These are phyloP conservation scores for Sarocladiaceae sp. DNA, from an alignment of 2,329 filamentous ascomycete species.

Conservation along the genomic window DNA sequence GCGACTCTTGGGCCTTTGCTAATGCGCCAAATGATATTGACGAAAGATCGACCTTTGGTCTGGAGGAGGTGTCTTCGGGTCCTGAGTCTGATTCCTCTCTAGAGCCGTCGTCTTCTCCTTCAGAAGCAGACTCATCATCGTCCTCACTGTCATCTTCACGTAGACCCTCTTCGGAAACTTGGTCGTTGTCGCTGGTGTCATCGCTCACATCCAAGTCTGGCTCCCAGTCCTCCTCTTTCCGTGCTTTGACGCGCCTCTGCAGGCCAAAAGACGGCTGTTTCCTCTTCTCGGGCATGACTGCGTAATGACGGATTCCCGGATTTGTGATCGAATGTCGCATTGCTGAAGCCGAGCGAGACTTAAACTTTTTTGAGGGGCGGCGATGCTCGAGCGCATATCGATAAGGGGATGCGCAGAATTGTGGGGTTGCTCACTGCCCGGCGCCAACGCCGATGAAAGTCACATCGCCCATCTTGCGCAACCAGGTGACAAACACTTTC, in stretches of 20 bases:
- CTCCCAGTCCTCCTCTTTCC: slow-evolving; percentile 38
- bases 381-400: not conserved
- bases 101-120: slow-evolving; percentile 20
- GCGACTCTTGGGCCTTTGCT: slow-evolving; percentile 72
- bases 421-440: not conserved
- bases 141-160: slow-evolving; percentile 22
- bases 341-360: too few species aligned
- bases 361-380: slow-evolving; percentile 10
- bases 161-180: slow-evolving; percentile 22
- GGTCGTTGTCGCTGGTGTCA: slow-evolving; percentile 21
- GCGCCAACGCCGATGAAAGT: not conserved
- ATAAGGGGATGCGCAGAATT: not conserved
- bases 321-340: too few species aligned
- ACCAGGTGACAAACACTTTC: too few species aligned
- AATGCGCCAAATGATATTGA: slow-evolving; percentile 84
- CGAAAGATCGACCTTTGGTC: slow-evolving; percentile 36
- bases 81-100: slow-evolving; percentile 18
- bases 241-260: slow-evolving; percentile 36
- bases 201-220: slow-evolving; percentile 23
- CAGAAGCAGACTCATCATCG: slow-evolving; percentile 6
- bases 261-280: slow-evolving; percentile 31
- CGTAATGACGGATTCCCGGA: too few species aligned
- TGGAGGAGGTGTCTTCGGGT: not conserved
- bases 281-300: slow-evolving; percentile 31
- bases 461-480: not conserved